Evolutionary conservation across 139 green algal species (phyloP), one percentile per base, ranked within the genome.

Genomic region (Chlamydomonas sp.): DNA sequence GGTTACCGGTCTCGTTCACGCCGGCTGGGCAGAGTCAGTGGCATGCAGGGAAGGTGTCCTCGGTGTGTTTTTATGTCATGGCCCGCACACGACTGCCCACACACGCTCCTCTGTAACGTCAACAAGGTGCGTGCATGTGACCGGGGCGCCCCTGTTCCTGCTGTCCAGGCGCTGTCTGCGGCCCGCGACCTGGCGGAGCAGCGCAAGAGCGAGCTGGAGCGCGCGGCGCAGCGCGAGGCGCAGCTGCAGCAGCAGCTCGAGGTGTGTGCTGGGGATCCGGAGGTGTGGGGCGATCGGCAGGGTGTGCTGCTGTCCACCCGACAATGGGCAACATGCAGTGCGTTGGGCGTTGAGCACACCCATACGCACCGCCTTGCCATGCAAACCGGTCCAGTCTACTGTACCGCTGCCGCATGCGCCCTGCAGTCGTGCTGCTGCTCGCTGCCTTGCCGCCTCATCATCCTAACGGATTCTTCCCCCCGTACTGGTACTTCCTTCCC

Each of bases 121-220:
- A 10, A 71, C 10, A 10, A 71, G 66, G 10, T 71, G 66, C 66
- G 31, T 49, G 31, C 31, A 49, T 49, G 31, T 71, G 9, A 71
- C 66, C 12, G 9, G 66, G 10, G 10, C 12, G 66, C 66, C 66
- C 12, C 10, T 71, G 66, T 60, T 62, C 18, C 17, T 83, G 49
- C 4, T 67, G 12, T 3, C 0, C 91, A 96, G 93, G 93, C 94
- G 75, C 91, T 88, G 5, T 49, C 16, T 2, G 62, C 92, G 16
- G 81, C 90, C 2, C 12, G 62, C 18, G 60, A 82, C n/a, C 78
- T 91, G n/a, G 94, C 91, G 1, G 81, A 89, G 31, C 76, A 92
- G 76, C 89, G 92, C 8, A 90, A 90, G 58, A 49, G 69, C 17
- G 91, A 95, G 88, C 88, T 91, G 2, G 60, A 82, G 66, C 81